Conservation (phyloP, 2,329 filamentous ascomycete species). For the Paraconiothyrium sp. region DNA sequence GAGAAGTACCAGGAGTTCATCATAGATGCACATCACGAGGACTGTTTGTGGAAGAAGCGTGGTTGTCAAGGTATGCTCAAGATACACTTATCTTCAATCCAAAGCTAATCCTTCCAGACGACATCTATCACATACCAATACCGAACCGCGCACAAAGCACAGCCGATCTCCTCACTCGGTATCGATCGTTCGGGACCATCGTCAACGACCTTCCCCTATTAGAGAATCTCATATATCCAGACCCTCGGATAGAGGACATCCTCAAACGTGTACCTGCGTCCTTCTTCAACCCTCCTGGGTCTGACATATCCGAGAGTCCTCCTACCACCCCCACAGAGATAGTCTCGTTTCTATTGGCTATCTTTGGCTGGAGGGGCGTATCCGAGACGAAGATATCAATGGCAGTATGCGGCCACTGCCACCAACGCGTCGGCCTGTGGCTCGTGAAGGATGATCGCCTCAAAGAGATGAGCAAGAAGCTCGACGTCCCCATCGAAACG, state of each 20-base stretch:
- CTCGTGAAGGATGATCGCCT: conserved; percentile 68
- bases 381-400: conserved; percentile 73
- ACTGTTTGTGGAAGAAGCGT: conserved; percentile 84
- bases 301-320: conserved; percentile 22
- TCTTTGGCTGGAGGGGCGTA: conserved; percentile 62
- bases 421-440: conserved; percentile 90
- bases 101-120: conserved; percentile 55
- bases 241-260: conserved; percentile 36
- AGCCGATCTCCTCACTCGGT: conserved; percentile 51
- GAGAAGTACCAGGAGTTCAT: conserved; percentile 80
- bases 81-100: conserved; percentile 3
- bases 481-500: conserved; percentile 38
- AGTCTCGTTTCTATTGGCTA: conserved; percentile 46
- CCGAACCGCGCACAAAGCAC: conserved; percentile 49
- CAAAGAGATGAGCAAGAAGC: conserved; percentile 46
- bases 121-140: conserved; percentile 69
- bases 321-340: conserved; percentile 33
- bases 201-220: conserved; percentile 43
- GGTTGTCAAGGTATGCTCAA: conserved; percentile 78
- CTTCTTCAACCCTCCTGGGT: conserved; percentile 33
- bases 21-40: conserved; percentile 76
- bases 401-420: conserved; percentile 83
- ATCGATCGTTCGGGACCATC: conserved; percentile 50
- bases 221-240: conserved; percentile 46
- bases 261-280: conserved; percentile 34